Evolutionary conservation across 2,329 filamentous ascomycete genomes (phyloP), one percentile per base, ranked within the genome.

Genomic region (Pyricularia grisea): DNA sequence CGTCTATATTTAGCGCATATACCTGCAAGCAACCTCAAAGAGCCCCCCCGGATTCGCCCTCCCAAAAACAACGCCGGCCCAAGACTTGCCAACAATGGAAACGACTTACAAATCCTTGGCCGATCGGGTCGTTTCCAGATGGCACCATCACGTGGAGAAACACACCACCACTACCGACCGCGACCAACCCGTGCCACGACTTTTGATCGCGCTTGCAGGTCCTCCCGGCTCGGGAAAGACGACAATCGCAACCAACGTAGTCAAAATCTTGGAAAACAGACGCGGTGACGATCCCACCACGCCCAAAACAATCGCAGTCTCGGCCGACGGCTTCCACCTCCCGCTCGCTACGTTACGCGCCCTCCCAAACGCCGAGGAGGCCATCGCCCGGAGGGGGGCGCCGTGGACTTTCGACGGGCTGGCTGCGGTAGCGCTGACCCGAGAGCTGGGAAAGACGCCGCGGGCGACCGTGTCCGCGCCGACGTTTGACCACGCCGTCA

Each of bases 321-420:
- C 73, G 12, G 71, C 72, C 65, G 76, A 77, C 68, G 75, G 76
- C 3, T 77, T 77, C 65, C 76, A 77, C 65, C 73, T 74, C 27
- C 68, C 76, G 12, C 73, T 73, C 6, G 71, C 72, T 17, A 71
- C 71, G 9, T 73, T 77, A 17, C 71, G 69, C 17, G 71, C 73
- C 5, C 72, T 77, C n/a, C 76, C 76, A 23, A 76, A 78, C 68
- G 73, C 73, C 23, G 69, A 67, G 6, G 76, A 78, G 68, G 77
- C 77, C 14, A 67, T 76, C 63, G 72, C 73, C 33, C 74, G 75
- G 6, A 72, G 76, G n/a, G 77, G 77, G 20, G 76, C 76, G 2
- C 74, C 75, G 12, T 79, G 76, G 75, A 77, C 76, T 0, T 78
- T 77, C 70, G 75, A 78, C 68, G 74, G 72, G 7, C 70, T 68